Percentiles rank a stretch among this genome's conserved stretches.
Evolutionary conservation across 1,139 yeast genomes (phyloP).

Genomic region (Nakaseomyces sp.): DNA sequence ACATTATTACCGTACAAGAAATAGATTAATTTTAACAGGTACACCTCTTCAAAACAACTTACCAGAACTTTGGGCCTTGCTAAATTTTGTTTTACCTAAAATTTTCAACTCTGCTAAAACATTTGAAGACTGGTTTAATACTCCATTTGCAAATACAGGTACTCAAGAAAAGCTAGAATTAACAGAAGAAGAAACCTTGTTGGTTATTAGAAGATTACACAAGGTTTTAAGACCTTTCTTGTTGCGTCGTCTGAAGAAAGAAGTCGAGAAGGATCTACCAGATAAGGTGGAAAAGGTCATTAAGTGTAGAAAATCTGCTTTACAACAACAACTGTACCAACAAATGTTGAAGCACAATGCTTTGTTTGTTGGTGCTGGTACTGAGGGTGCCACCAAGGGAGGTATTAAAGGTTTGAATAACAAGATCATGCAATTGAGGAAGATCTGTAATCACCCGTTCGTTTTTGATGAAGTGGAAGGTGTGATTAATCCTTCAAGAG

Average conservation of each 20-base stretch:
- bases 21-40: constrained; percentile 76
- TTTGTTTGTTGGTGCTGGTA: constrained; percentile 49
- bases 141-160: constrained; percentile 78
- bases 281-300: constrained; percentile 91
- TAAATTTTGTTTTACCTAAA: constrained; percentile 70
- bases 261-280: constrained; percentile 94
- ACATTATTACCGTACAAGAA: constrained; percentile 62
- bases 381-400: constrained; percentile 36
- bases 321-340: constrained; percentile 71
- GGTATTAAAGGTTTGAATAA: constrained; percentile 81
- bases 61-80: constrained; percentile 78
- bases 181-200: constrained; percentile 86
- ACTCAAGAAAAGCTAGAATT: constrained; percentile 71
- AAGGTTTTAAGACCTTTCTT: constrained; percentile 92
- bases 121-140: constrained; percentile 84
- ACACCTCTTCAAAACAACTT: constrained; percentile 79
- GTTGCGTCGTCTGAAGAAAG: constrained; percentile 88
- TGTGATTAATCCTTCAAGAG: constrained; percentile 65
- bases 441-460: constrained; percentile 95
- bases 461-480: constrained; percentile 93
- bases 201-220: constrained; percentile 90
- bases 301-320: constrained; percentile 86
- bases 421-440: constrained; percentile 90
- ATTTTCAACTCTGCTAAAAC: constrained; percentile 76
- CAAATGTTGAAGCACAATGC: constrained; percentile 69